Percentiles rank a stretch among this genome's conserved stretches.
Conservation (phyloP, 2,329 filamentous ascomycete genomes). For the Aspergillus aculeatus region DNA sequence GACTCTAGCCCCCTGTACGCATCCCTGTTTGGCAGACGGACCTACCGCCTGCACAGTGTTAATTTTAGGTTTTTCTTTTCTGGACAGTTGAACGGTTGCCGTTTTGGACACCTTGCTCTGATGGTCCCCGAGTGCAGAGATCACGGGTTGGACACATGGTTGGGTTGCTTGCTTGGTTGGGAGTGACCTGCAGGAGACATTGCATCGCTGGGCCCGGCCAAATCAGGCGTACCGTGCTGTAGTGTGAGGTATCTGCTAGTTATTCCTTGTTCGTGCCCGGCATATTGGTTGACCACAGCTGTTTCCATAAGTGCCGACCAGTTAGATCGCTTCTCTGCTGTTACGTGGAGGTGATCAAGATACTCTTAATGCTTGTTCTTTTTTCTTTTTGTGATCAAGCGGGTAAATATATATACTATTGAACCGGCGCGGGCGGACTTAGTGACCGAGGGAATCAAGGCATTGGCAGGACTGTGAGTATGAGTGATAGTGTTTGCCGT, state of each 20-base stretch:
- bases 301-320: too few relatives aligned
- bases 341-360: too few relatives aligned
- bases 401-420: not conserved
- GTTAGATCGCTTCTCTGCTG: too few relatives aligned
- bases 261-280: not conserved
- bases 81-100: not conserved
- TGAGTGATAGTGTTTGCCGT: not conserved
- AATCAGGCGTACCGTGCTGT: not conserved
- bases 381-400: too few relatives aligned
- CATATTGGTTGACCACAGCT: too few relatives aligned
- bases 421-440: too few relatives aligned
- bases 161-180: slow-evolving; percentile 9
- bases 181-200: slow-evolving; percentile 10
- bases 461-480: too few relatives aligned
- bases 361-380: too few relatives aligned
- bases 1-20: slow-evolving; percentile 4
- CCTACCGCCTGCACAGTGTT: not conserved
- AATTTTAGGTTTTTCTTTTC: not conserved
- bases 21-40: slow-evolving; percentile 11
- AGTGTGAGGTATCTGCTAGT: not conserved
- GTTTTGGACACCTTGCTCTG: not conserved
- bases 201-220: slow-evolving; percentile 2
- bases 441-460: not conserved
- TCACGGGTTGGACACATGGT: slow-evolving; percentile 8
- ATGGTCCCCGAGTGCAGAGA: not conserved